Evolutionary conservation across 2,329 filamentous ascomycete genomes (phyloP).

Genomic region (Lachnellula willkommii): DNA sequence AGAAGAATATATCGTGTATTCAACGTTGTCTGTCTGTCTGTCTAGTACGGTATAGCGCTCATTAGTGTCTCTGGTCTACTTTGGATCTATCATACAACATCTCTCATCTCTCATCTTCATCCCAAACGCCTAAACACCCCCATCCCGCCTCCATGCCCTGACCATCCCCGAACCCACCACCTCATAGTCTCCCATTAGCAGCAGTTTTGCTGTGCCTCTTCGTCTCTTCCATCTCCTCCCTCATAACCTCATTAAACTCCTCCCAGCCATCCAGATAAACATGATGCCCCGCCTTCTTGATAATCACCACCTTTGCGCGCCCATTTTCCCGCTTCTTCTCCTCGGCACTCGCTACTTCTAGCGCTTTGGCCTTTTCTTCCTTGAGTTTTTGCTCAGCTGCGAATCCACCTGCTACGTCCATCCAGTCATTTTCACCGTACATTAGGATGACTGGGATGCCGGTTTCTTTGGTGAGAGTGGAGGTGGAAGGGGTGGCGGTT

Average conservation of each 20-base stretch:
- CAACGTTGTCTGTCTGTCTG: too few species aligned
- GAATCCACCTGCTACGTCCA: conserved; percentile 84
- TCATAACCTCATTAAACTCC: conserved; percentile 44
- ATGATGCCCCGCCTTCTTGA: conserved; percentile 67
- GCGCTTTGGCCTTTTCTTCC: conserved; percentile 53
- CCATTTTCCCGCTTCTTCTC: conserved; percentile 71
- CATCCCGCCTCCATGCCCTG: too few species aligned
- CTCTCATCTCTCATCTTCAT: neutral
- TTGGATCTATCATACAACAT: neutral
- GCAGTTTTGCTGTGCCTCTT: neutral
- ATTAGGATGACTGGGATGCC: conserved; percentile 84
- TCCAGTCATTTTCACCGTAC: conserved; percentile 99
- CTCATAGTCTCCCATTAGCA: neutral
- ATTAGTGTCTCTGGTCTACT: too few species aligned
- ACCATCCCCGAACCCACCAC: neutral
- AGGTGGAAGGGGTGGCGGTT: neutral
- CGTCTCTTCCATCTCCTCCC: neutral
- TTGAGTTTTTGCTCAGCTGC: conserved; percentile 76
- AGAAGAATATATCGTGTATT: too few species aligned
- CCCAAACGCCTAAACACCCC: too few species aligned
- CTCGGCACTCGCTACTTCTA: conserved; percentile 59
- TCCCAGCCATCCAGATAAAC: conserved; percentile 66
- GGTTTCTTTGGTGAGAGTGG: conserved; percentile 35
- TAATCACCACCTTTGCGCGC: conserved; percentile 73
- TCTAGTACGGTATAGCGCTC: too few species aligned